Conservation (phyloP, 441 rosid species). For the Biscutella laevigata region DNA sequence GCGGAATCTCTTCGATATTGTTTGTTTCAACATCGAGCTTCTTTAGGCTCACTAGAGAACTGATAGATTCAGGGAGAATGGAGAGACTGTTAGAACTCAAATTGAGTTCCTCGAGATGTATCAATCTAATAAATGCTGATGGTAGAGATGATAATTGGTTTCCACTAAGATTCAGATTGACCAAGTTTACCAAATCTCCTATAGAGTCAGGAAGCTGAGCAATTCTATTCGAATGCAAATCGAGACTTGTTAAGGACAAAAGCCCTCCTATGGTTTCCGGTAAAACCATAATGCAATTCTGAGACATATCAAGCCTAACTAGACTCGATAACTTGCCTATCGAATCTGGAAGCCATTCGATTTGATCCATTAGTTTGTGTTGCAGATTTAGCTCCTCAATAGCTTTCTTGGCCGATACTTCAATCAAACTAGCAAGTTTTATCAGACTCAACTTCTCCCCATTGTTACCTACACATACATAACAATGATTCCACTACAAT, state of each 20-base stretch:
- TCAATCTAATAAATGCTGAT: conserved; percentile 44
- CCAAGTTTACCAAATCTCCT: conserved; percentile 66
- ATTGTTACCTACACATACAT: conserved; percentile 42
- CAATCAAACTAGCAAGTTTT: conserved; percentile 86
- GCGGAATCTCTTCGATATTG: conserved; percentile 78
- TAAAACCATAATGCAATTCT: conserved; percentile 56
- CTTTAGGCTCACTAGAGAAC: conserved; percentile 59
- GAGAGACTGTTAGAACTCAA: conserved; percentile 60
- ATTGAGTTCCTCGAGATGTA: conserved; percentile 75
- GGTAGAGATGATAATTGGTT: conserved; percentile 76
- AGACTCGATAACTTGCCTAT: conserved; percentile 68
- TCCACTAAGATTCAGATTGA: conserved; percentile 59
- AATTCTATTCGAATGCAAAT: conserved; percentile 75
- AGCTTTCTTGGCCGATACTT: conserved; percentile 76
- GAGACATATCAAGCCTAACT: conserved; percentile 67
- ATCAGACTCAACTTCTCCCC: conserved; percentile 76
- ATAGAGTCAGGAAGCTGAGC: conserved; percentile 63
- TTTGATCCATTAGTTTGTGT: conserved; percentile 70
- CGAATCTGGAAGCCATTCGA: conserved; percentile 94
- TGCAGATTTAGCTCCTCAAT: conserved; percentile 71
- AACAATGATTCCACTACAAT: not conserved
- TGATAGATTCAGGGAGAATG: conserved; percentile 54
- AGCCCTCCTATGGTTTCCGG: conserved; percentile 73
- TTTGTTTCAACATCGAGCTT: conserved; percentile 72
- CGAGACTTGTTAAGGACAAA: conserved; percentile 58